Percentiles rank a stretch among this genome's conserved stretches.
These are phyloP conservation scores for Aspergillus eucalypticola DNA, from an alignment of 2,329 filamentous ascomycete species.

Conservation along the genomic window DNA sequence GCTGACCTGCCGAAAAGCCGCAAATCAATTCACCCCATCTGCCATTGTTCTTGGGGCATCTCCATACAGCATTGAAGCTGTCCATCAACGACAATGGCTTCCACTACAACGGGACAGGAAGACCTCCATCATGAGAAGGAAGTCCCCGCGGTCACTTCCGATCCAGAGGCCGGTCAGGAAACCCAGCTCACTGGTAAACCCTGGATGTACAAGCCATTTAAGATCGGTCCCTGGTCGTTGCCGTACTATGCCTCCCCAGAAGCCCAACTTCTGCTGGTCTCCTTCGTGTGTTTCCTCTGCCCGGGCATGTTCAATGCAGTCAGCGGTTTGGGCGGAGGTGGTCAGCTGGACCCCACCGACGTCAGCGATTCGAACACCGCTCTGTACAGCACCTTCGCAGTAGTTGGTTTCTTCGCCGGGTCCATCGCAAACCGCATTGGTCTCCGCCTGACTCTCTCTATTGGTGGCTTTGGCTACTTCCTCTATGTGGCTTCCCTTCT, in stretches of 20 bases:
- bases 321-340: slow-evolving; percentile 65
- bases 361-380: slow-evolving; percentile 69
- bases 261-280: slow-evolving; percentile 70
- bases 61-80: neutral
- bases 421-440: slow-evolving; percentile 49
- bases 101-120: slow-evolving; percentile 13
- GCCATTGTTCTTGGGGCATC: neutral
- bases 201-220: slow-evolving; percentile 69
- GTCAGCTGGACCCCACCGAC: slow-evolving; percentile 58
- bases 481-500: slow-evolving; percentile 53
- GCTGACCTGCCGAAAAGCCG: neutral
- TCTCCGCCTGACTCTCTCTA: slow-evolving; percentile 45
- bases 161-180: slow-evolving; percentile 27
- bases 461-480: slow-evolving; percentile 51
- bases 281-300: slow-evolving; percentile 70
- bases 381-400: slow-evolving; percentile 70
- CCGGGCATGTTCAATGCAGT: slow-evolving; percentile 73
- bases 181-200: slow-evolving; percentile 34
- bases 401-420: slow-evolving; percentile 64
- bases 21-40: neutral
- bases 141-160: slow-evolving; percentile 18
- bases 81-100: slow-evolving; percentile 10
- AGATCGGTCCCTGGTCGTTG: slow-evolving; percentile 55
- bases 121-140: slow-evolving; percentile 18
- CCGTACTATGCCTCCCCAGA: slow-evolving; percentile 74